Evolutionary conservation across 2,329 filamentous ascomycete genomes (phyloP), one percentile per base, ranked within the genome.

Genomic region (Talaromyces funiculosus): DNA sequence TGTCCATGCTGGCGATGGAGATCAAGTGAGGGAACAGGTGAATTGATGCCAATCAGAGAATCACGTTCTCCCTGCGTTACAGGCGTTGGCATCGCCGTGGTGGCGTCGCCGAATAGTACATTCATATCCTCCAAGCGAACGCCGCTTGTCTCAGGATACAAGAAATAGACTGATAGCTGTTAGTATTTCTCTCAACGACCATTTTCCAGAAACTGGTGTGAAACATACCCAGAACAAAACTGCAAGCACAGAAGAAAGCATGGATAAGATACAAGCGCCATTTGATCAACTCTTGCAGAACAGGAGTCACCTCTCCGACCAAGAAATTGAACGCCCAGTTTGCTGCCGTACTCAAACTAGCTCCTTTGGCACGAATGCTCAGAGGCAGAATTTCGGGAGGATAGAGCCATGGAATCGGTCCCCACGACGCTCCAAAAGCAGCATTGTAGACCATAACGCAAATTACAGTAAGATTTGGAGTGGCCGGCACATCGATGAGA

Each of bases 291-390:
- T 94, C 90, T 74, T 99, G 93, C 62, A 97, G 80, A 59, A 97
- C 86, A 1, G 94, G 94, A 0, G 94, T 99, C 81, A 97, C 85
- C 75, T 96, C 90, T 66, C 94, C 94, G 3, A 97, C 94, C 26
- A 97, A 81, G 90, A 92, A 99, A 77, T 99, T 99, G 77, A 94
- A 96, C 1, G 93, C 92, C 94, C 94, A 99, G 73, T 99, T 99
- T 33, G 92, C 88, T 18, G 94, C 94, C 1, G 94, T 97, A 63
- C 93, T 97, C 73, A 99, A 77, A 82, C 92, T 96, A 58, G 94
- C 93, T 63, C 94, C 94, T 81, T 97, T 97, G 62, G 93, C 96
- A 69, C 94, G 88, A 72, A 97, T 97, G 80, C 92, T 97, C 63
- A 99, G 81, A 4, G 94, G 94, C 45, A 99, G 82, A 77, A 99